phyloP scores from a whole-genome alignment of 176 grass and related monocot genomes.

The Ampelocalamus luodianensis region DNA sequence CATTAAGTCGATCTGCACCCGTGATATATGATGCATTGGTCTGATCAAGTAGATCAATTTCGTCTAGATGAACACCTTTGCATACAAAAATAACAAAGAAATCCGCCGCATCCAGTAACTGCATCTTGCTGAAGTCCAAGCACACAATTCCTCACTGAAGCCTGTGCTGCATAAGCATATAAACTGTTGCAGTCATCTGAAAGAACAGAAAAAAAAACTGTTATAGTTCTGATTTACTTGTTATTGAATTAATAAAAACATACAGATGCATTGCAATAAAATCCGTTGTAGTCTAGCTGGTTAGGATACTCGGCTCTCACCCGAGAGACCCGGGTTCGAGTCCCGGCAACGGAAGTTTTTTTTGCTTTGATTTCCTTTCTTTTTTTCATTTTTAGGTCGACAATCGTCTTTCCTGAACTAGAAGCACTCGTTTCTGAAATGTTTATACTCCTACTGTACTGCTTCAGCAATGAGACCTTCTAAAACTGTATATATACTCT shows the following conservation, averaged over 20 bases:
- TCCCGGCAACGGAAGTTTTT: conserved; percentile 18
- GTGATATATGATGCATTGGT: neutral
- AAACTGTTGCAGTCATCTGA: too few relatives aligned
- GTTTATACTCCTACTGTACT: too few relatives aligned
- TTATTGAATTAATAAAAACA: rapidly evolving
- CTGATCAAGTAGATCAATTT: neutral
- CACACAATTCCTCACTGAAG: too few relatives aligned
- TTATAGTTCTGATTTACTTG: too few relatives aligned
- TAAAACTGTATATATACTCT: too few relatives aligned
- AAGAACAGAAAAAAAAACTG: too few relatives aligned
- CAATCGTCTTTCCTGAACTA: too few relatives aligned
- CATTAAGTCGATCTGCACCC: neutral
- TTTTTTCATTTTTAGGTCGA: too few relatives aligned
- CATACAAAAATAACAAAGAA: neutral
- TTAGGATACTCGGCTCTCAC: conserved; percentile 98
- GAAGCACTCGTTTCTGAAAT: too few relatives aligned
- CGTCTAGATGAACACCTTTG: neutral
- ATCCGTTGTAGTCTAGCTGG: conserved; percentile 90
- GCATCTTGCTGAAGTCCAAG: neutral
- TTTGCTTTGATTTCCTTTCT: neutral
- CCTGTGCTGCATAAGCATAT: too few relatives aligned
- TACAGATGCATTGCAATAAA: rapidly evolving
- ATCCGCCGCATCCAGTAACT: neutral
- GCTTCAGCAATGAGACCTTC: too few relatives aligned
- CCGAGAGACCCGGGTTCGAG: conserved; percentile 45